These are phyloP conservation scores for Daldinia childiae DNA, from an alignment of 495 filamentous ascomycete species.

Conservation along the genomic window DNA sequence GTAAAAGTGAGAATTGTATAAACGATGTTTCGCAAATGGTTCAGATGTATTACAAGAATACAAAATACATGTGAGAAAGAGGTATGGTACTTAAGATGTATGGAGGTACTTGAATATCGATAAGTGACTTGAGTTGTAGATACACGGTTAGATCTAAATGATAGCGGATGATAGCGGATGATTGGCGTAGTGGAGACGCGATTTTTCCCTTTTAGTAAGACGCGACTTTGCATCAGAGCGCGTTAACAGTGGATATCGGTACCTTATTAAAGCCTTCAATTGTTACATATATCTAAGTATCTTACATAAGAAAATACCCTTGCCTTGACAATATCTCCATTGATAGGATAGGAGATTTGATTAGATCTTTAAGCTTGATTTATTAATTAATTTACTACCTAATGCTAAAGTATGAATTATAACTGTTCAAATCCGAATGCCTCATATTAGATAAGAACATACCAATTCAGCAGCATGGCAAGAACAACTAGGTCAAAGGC, in stretches of 20 bases:
- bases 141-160: constrained; percentile 3
- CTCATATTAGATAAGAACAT: neutral
- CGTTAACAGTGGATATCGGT: constrained; percentile 32
- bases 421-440: too few species aligned
- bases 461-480: constrained; percentile 40
- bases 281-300: neutral
- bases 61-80: neutral
- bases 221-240: constrained; percentile 33
- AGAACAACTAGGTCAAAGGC: constrained; percentile 47
- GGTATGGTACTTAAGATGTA: too few species aligned
- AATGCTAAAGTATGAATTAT: too few species aligned
- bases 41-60: constrained; percentile 12
- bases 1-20: neutral
- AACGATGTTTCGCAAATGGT: neutral
- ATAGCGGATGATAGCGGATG: constrained; percentile 18
- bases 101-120: constrained; percentile 30
- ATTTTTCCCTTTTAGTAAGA: constrained; percentile 13
- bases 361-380: neutral
- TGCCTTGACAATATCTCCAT: neutral
- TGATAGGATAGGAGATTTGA: neutral
- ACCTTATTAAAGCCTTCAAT: constrained; percentile 16
- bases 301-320: constrained; percentile 12
- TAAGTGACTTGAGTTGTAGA: constrained; percentile 15
- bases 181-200: constrained; percentile 38
- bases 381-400: too few species aligned